A percentile compares a stretch with the other conserved stretches of the same genome.
phyloP scores from a whole-genome alignment of 1,284 basidiomycete species.

The Peniophora sp. region DNA sequence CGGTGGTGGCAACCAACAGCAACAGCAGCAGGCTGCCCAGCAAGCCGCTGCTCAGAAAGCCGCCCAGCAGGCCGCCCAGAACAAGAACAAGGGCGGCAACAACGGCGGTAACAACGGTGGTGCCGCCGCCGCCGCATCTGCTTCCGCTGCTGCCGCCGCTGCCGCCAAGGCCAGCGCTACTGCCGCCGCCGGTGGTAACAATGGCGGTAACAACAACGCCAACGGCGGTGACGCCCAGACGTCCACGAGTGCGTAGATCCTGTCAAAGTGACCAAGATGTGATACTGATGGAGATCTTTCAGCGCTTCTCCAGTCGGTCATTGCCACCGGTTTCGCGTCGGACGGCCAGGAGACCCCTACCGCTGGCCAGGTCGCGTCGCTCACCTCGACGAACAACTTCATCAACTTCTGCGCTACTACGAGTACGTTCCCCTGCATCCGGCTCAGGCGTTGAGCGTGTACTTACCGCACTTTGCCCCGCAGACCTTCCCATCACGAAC shows the following conservation, averaged over 20 bases:
- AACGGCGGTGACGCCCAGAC: conserved; percentile 7
- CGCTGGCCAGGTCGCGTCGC: conserved; percentile 36
- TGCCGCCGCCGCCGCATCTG: conserved; percentile 8
- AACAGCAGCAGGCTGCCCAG: background rate
- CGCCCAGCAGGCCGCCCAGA: background rate
- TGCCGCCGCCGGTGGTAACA: conserved; percentile 8
- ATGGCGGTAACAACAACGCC: conserved; percentile 9
- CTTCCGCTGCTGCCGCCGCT: conserved; percentile 10
- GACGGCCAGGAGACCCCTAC: conserved; percentile 35
- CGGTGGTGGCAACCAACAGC: too few species aligned
- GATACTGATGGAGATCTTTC: background rate
- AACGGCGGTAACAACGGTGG: conserved; percentile 8
- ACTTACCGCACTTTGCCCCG: conserved; percentile 1
- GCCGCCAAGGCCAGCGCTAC: conserved; percentile 4
- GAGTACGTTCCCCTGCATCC: too few species aligned
- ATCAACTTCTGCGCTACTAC: conserved; percentile 37
- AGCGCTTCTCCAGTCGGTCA: conserved; percentile 31
- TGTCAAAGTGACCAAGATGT: background rate
- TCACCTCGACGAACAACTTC: conserved; percentile 50
- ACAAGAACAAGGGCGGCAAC: conserved; percentile 14
- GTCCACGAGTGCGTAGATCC: conserved; percentile 8
- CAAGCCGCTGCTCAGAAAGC: background rate
- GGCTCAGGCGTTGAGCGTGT: too few species aligned
- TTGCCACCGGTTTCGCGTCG: conserved; percentile 32
- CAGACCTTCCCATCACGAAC: conserved; percentile 31